phyloP scores from a whole-genome alignment of 2,329 filamentous ascomycete species.

The Phialophora tarda region DNA sequence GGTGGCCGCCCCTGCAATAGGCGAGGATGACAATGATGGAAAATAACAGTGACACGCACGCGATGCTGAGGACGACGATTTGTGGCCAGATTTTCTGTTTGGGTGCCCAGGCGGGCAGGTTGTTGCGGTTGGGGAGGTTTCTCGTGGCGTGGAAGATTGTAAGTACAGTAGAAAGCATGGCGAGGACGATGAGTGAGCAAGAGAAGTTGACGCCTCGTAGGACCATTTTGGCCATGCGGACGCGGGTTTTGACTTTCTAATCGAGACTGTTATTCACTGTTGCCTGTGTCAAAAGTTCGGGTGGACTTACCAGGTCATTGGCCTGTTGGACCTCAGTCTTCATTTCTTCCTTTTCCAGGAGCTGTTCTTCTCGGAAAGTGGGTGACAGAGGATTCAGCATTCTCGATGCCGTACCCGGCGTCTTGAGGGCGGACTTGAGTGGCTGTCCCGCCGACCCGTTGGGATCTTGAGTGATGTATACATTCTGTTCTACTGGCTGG shows the following conservation, averaged over 20 bases:
- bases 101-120: conserved; percentile 81
- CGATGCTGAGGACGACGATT: conserved; percentile 76
- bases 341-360: conserved; percentile 82
- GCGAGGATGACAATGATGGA: conserved; percentile 80
- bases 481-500: conserved; percentile 56
- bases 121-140: conserved; percentile 73
- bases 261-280: conserved; percentile 48
- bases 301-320: conserved; percentile 77
- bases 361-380: conserved; percentile 86
- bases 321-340: conserved; percentile 84
- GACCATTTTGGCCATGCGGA: conserved; percentile 90
- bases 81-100: conserved; percentile 88
- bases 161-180: conserved; percentile 87
- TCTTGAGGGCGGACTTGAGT: conserved; percentile 87
- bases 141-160: conserved; percentile 91
- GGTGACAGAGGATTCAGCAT: conserved; percentile 83
- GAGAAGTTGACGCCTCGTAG: conserved; percentile 96
- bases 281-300: not conserved
- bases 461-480: conserved; percentile 52
- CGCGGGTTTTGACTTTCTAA: conserved; percentile 89
- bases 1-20: conserved; percentile 88
- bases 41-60: conserved; percentile 78
- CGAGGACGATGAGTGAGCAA: conserved; percentile 91
- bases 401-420: conserved; percentile 79
- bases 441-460: conserved; percentile 52